phyloP scores from a whole-genome alignment of 2,329 filamentous ascomycete genomes.

The Penicillium decumbens region DNA sequence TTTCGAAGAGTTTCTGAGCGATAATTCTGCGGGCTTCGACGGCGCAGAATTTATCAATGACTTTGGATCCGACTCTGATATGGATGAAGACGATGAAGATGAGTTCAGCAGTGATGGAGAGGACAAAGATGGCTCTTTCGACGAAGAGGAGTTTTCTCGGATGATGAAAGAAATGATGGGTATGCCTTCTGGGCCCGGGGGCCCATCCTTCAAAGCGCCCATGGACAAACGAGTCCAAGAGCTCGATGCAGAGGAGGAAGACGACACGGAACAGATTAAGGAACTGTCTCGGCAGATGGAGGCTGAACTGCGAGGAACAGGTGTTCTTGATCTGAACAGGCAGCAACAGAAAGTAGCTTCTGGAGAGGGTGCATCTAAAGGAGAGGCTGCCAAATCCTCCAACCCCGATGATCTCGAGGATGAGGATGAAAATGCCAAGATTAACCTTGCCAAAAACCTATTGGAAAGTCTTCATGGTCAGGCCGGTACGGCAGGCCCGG shows the following conservation, averaged over 20 bases:
- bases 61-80: constrained; percentile 63
- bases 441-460: constrained; percentile 83
- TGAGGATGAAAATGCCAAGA: constrained; percentile 68
- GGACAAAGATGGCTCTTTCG: constrained; percentile 71
- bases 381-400: constrained; percentile 24
- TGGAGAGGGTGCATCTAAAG: constrained; percentile 25
- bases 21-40: constrained; percentile 74
- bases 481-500: constrained; percentile 76
- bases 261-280: constrained; percentile 57
- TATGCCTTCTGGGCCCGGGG: constrained; percentile 45
- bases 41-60: constrained; percentile 67
- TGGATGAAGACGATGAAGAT: constrained; percentile 52
- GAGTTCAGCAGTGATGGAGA: constrained; percentile 60
- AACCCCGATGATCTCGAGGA: constrained; percentile 15
- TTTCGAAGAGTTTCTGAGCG: constrained; percentile 89
- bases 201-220: constrained; percentile 18
- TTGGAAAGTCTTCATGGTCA: constrained; percentile 91
- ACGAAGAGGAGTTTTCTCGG: constrained; percentile 75
- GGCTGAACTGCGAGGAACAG: constrained; percentile 45
- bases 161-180: constrained; percentile 96
- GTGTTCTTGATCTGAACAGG: constrained; percentile 40
- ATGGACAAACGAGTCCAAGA: constrained; percentile 40
- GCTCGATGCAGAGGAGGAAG: constrained; percentile 48
- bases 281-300: constrained; percentile 46
- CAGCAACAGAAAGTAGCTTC: constrained; percentile 17